Percentiles rank a stretch among this genome's conserved stretches.
Conservation (phyloP, 192 early-diverging fungal species). For the Neocallimastix lanati region DNA sequence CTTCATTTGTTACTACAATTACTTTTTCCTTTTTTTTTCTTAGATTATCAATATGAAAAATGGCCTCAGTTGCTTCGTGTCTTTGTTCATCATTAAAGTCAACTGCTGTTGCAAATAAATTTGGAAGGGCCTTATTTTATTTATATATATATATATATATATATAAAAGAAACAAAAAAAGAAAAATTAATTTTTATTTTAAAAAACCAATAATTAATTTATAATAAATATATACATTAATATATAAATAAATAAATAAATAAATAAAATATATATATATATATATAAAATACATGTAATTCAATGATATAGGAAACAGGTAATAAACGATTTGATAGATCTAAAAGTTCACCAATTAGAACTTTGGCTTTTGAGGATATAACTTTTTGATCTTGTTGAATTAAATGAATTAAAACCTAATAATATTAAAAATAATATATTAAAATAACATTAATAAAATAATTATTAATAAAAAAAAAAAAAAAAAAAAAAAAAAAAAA, state of each 20-base stretch:
- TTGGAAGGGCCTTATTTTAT: conserved; percentile 39
- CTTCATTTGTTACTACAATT: neutral
- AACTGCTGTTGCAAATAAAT: conserved; percentile 51
- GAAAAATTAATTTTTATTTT: no score
- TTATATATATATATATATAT: neutral
- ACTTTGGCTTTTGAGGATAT: conserved; percentile 45
- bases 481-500: no score
- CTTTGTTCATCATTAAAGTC: conserved; percentile 60
- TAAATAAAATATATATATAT: neutral
- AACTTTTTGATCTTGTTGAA: conserved; percentile 37
- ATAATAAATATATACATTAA: no score
- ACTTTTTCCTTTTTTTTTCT: conserved; percentile 15
- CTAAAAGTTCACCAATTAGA: conserved; percentile 55
- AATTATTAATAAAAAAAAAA: no score
- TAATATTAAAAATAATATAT: no score
- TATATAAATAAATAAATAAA: no score
- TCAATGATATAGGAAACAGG: conserved; percentile 27
- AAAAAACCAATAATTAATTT: no score
- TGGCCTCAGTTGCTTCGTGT: conserved; percentile 52
- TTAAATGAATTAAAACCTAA: conserved; percentile 48
- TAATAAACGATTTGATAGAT: conserved; percentile 46
- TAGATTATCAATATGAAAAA: conserved; percentile 54
- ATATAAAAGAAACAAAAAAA: conserved; percentile 4
- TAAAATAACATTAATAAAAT: neutral
- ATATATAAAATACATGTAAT: conserved; percentile 24